Conservation (phyloP, 371 early-diverging fungal species). For the Mortierella sp. region DNA sequence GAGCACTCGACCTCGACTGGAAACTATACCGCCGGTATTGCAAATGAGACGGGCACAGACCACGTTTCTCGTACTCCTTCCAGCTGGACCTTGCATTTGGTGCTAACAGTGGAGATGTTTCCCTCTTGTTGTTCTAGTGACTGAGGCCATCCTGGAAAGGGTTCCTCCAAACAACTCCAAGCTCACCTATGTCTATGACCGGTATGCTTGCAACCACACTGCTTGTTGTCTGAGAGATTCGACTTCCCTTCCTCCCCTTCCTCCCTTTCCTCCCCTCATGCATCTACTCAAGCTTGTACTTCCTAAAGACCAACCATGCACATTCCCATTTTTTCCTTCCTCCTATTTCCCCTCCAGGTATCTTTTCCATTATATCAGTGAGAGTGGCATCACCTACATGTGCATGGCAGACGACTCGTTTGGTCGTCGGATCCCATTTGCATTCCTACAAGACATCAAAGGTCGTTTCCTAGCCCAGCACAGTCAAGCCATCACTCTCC, state of each 20-base stretch:
- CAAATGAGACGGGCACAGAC: neutral
- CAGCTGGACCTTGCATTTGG: too few relatives aligned
- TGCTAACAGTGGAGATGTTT: neutral
- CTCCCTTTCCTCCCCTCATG: neutral
- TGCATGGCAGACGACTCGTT: slow-evolving; percentile 90
- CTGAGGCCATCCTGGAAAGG: slow-evolving; percentile 85
- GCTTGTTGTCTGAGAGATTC: neutral
- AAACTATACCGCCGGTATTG: slow-evolving; percentile 55
- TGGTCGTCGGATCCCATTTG: slow-evolving; percentile 87
- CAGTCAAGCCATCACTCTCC: slow-evolving; percentile 60
- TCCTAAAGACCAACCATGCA: neutral
- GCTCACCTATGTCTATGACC: slow-evolving; percentile 86
- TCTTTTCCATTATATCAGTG: slow-evolving; percentile 86
- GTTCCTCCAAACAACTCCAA: slow-evolving; percentile 88
- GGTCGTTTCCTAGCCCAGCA: slow-evolving; percentile 68
- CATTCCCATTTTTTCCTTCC: neutral
- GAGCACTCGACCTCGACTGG: slow-evolving; percentile 82
- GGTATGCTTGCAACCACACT: slow-evolving; percentile 55
- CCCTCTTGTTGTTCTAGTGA: slow-evolving; percentile 55
- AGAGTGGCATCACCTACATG: slow-evolving; percentile 80
- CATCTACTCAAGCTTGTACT: neutral
- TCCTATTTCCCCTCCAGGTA: slow-evolving; percentile 13
- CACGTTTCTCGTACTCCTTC: too few relatives aligned
- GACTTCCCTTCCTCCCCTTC: neutral
- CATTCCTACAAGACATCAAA: slow-evolving; percentile 84